Conservation (phyloP, 768 basidiomycete species). For the Sarcomyxa edulis region DNA sequence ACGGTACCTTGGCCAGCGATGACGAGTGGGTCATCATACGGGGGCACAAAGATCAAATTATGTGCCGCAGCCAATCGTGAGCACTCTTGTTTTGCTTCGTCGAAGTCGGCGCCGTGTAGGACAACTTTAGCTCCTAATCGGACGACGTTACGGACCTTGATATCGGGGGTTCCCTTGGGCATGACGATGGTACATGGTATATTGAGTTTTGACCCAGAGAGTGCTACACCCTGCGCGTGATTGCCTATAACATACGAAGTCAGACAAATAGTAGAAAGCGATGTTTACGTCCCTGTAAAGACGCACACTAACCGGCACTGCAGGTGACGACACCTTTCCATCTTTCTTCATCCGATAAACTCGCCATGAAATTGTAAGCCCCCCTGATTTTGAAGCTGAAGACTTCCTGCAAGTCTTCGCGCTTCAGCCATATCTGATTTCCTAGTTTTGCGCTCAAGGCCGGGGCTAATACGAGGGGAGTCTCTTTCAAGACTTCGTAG, state of each 20-base stretch:
- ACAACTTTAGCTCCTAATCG: constrained; percentile 94
- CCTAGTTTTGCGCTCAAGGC: constrained; percentile 86
- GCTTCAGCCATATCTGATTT: constrained; percentile 92
- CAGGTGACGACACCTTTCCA: constrained; percentile 99
- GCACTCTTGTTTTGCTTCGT: constrained; percentile 94
- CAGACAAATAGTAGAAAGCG: too few relatives aligned
- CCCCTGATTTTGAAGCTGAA: constrained; percentile 99
- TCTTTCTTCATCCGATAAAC: constrained; percentile 78
- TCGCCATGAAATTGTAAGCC: constrained; percentile 98
- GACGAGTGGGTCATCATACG: constrained; percentile 95
- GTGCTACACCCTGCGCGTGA: constrained; percentile 96
- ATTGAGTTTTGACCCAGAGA: constrained; percentile 81
- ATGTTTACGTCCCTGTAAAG: too few relatives aligned
- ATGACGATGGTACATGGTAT: constrained; percentile 99
- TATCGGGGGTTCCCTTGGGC: constrained; percentile 91
- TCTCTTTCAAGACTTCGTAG: constrained; percentile 85
- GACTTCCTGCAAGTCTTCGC: constrained; percentile 95
- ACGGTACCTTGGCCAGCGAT: constrained; percentile 97
- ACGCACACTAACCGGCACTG: constrained; percentile 88
- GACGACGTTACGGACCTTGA: constrained; percentile 95
- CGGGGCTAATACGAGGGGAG: constrained; percentile 82
- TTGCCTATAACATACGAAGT: too few relatives aligned
- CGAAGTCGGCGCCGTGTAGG: constrained; percentile 88
- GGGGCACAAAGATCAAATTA: constrained; percentile 87
- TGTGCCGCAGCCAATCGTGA: constrained; percentile 72